Conservation (phyloP, 495 filamentous ascomycete genomes). For the Aspergillus ostianus region DNA sequence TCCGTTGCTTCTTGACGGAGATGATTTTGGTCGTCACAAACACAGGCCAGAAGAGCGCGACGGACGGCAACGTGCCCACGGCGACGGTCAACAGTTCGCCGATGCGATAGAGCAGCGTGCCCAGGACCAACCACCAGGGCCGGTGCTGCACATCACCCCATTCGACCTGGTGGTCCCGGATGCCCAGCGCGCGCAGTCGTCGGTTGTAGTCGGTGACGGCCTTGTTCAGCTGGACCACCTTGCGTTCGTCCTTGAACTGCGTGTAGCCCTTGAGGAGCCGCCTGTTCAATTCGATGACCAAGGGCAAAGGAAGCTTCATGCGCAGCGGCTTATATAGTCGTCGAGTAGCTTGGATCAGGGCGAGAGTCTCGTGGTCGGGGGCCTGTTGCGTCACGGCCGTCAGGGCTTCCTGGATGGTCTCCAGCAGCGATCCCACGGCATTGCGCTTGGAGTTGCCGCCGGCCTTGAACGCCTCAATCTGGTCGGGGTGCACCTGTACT, state of each 20-base stretch:
- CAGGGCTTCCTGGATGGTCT: slow-evolving; percentile 81
- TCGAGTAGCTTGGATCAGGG: slow-evolving; percentile 91
- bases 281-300: slow-evolving; percentile 94
- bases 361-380: slow-evolving; percentile 95
- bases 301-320: slow-evolving; percentile 89
- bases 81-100: slow-evolving; percentile 72
- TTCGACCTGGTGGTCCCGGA: slow-evolving; percentile 94
- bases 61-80: slow-evolving; percentile 80
- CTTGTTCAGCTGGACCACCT: slow-evolving; percentile 75
- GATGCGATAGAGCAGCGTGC: slow-evolving; percentile 74
- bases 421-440: slow-evolving; percentile 76
- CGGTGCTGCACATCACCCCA: slow-evolving; percentile 72
- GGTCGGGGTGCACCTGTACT: slow-evolving; percentile 73
- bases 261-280: slow-evolving; percentile 89
- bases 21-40: slow-evolving; percentile 91
- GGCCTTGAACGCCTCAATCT: slow-evolving; percentile 80
- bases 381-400: slow-evolving; percentile 87
- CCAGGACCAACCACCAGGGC: slow-evolving; percentile 64
- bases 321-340: slow-evolving; percentile 90
- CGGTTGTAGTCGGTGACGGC: slow-evolving; percentile 86
- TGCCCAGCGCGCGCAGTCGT: slow-evolving; percentile 76
- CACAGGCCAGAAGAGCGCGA: slow-evolving; percentile 84
- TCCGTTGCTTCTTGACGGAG: slow-evolving; percentile 81
- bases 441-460: slow-evolving; percentile 68
- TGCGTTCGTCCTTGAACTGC: slow-evolving; percentile 85